Base-by-base conservation (phyloP, 1,284 basidiomycete species). In the Sanguinoderma infundibulare region DNA sequence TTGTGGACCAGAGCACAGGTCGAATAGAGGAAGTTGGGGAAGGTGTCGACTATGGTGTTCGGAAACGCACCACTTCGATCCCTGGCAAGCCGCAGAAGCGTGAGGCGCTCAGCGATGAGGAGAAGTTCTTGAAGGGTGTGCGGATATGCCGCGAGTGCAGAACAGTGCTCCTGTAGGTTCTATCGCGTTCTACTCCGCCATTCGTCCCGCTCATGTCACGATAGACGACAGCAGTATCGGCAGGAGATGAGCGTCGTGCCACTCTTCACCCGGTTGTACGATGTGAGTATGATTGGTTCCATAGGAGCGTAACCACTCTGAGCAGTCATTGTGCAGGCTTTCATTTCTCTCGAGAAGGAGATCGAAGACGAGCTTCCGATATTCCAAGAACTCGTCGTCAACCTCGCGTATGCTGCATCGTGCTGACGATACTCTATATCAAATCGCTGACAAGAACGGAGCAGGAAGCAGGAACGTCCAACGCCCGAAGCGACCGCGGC, bases 71-170 rank as follows among this genome's bases (percentile, higher is more conserved):
- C 17, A 64, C 65, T 54, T 63, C 73, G 22, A 69, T 54, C 0
- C 64, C 65, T 62, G 70, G 70, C 22, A 74, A 69, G 50, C 62
- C 63, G 15, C 36, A 38, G 50, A 77, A 74, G 64, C 79, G 77
- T 38, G 81, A 83, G 58, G 79, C 83, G 5, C 73, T 77, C 44
- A 74, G 77, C 40, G 87, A 87, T 30, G 89, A 92, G 51, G 90
- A 94, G 52, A 92, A 90, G 72, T 90, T 90, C 67, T 76, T 95
- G 61, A 92, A 88, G 67, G 94, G 94, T 0, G 88, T 96, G 17
- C 80, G 96, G 68, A 87, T 95, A 67, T 98, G 96, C 73, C 80
- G 87, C 57, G 84, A 88, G 34, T 98, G 96, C 77, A 86, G 91
- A 71, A 85, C 87, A 17, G 81, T 90, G 14, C 83, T 98, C 30